Evolutionary conservation across 225 moss, liverwort and hornwort genomes (phyloP).

Genomic region (Bryum argenteum): DNA sequence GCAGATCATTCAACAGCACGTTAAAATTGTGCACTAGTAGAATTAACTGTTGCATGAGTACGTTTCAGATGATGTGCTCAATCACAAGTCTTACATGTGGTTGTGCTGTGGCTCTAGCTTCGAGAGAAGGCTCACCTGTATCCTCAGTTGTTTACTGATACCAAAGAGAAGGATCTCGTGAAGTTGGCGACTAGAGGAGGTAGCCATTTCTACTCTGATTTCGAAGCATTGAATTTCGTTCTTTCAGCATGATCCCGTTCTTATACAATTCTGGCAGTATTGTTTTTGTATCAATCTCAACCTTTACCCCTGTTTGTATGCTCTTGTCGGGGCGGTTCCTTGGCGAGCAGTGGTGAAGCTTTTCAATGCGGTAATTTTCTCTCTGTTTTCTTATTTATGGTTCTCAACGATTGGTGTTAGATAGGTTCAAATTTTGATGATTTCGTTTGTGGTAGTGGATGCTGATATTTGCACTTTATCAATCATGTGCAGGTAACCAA

Average conservation of each 20-base stretch:
- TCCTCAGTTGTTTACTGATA: slow-evolving; percentile 71
- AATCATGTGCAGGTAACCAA: slow-evolving; percentile 71
- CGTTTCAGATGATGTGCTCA: background rate
- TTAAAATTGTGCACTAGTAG: background rate
- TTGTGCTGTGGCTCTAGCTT: slow-evolving; percentile 39
- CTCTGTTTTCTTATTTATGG: background rate
- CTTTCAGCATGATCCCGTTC: background rate
- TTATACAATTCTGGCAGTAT: background rate
- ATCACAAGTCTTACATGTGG: slow-evolving; percentile 7
- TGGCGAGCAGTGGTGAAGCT: slow-evolving; percentile 78
- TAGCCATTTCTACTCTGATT: slow-evolving; percentile 23
- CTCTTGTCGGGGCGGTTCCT: slow-evolving; percentile 13
- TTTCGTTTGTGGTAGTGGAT: background rate
- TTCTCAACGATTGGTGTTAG: background rate
- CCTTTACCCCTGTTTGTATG: slow-evolving; percentile 27
- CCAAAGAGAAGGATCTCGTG: slow-evolving; percentile 81
- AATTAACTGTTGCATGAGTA: no score
- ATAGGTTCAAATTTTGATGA: background rate
- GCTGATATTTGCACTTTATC: slow-evolving; percentile 3
- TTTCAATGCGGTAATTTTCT: slow-evolving; percentile 77
- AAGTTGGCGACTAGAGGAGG: slow-evolving; percentile 95
- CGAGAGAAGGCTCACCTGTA: slow-evolving; percentile 73
- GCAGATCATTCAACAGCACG: background rate
- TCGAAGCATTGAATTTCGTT: background rate
- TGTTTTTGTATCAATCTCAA: slow-evolving; percentile 5